phyloP scores from a whole-genome alignment of 495 filamentous ascomycete genomes.

The Apiosordaria backusii region DNA sequence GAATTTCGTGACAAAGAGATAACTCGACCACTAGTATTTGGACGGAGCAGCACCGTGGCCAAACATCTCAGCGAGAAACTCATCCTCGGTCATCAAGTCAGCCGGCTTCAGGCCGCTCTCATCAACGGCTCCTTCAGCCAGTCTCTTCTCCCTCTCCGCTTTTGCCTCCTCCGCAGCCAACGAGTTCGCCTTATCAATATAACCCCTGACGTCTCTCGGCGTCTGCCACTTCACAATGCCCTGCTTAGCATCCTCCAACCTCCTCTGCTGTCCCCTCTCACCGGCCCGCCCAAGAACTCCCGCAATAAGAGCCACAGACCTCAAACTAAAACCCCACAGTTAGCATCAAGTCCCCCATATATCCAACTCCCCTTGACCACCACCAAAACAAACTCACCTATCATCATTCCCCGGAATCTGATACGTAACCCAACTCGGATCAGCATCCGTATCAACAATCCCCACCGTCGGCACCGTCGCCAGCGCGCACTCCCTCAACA shows the following conservation, averaged over 20 bases:
- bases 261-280: conserved; percentile 64
- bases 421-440: conserved; percentile 94
- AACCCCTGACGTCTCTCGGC: conserved; percentile 36
- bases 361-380: background rate
- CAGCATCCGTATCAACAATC: conserved; percentile 86
- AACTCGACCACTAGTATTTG: background rate
- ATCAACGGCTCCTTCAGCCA: background rate
- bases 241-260: conserved; percentile 56
- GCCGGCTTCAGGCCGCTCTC: conserved; percentile 5
- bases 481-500: conserved; percentile 86
- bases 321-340: conserved; percentile 60
- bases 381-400: conserved; percentile 48
- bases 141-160: background rate
- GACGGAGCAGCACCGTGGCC: background rate
- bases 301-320: conserved; percentile 74
- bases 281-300: conserved; percentile 83
- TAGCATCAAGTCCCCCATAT: conserved; percentile 6
- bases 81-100: conserved; percentile 9
- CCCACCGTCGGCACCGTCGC: conserved; percentile 92
- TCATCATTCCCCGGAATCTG: conserved; percentile 97
- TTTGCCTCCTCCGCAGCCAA: background rate
- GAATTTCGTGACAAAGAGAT: background rate
- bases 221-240: conserved; percentile 59
- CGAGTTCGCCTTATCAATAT: conserved; percentile 19
- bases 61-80: background rate